Conservation (phyloP, 495 filamentous ascomycete species). For the Daldinia vernicosa region DNA sequence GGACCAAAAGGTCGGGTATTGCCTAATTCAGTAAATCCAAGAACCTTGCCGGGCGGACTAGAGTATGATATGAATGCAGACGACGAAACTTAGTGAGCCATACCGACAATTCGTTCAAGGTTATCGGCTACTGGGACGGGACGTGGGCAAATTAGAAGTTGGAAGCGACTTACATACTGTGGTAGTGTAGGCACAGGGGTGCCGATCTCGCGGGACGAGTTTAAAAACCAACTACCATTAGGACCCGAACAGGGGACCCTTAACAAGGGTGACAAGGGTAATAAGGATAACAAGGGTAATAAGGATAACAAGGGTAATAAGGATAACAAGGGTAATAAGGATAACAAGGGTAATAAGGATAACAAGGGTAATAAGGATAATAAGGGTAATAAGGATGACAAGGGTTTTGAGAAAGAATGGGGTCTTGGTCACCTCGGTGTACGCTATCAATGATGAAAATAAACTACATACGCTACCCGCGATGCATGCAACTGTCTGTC, state of each 20-base stretch:
- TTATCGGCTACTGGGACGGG: background rate
- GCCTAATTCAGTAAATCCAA: background rate
- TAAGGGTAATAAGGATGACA: no score
- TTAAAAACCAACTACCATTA: background rate
- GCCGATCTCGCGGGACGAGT: constrained; percentile 2
- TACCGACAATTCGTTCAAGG: constrained; percentile 2
- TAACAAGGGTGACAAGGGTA: background rate
- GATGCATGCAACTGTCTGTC: background rate
- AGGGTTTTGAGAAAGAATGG: background rate
- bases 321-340: no score
- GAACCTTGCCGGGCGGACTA: background rate
- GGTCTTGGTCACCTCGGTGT: background rate
- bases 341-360: no score
- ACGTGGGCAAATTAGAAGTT: background rate
- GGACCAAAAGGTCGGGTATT: background rate
- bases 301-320: no score
- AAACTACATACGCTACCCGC: background rate
- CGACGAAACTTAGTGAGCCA: background rate
- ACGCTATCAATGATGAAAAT: background rate
- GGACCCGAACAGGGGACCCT: background rate
- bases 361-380: no score
- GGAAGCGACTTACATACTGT: background rate
- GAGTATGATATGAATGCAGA: background rate
- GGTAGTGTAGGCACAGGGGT: background rate
- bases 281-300: no score